phyloP scores from a whole-genome alignment of 331 rosid genomes.

The Quercus phellos region DNA sequence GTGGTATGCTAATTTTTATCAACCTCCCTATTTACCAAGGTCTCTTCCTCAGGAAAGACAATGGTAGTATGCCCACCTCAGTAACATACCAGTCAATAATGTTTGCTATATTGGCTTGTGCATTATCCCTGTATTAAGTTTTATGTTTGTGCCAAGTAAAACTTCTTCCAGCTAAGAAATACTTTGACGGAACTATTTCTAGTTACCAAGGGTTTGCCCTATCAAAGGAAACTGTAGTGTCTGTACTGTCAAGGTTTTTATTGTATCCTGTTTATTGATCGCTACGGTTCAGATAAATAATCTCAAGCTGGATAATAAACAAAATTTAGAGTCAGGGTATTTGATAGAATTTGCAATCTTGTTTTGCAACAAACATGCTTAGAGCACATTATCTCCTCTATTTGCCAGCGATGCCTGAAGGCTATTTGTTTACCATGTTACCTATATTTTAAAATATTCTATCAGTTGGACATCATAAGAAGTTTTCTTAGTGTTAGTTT shows the following conservation, averaged over 20 bases:
- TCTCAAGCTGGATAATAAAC: neutral
- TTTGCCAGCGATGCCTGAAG: neutral
- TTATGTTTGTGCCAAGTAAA: neutral
- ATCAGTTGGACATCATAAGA: neutral
- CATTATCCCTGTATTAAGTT: neutral
- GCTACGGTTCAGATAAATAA: neutral
- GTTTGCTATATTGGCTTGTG: constrained; percentile 6
- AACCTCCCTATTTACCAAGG: constrained; percentile 17
- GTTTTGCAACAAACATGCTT: neutral
- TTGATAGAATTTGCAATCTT: neutral
- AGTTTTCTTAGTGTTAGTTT: neutral
- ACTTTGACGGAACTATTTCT: neutral
- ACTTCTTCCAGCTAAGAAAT: neutral
- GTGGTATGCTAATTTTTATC: neutral
- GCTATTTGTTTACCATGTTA: neutral
- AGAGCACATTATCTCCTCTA: neutral
- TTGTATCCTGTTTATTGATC: neutral
- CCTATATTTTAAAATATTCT: neutral
- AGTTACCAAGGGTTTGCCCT: no score
- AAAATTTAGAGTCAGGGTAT: neutral
- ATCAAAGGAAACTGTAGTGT: no score
- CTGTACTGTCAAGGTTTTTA: neutral
- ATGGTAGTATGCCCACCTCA: constrained; percentile 6
- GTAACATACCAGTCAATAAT: neutral
- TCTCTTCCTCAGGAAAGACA: constrained; percentile 7